A percentile compares a stretch with the other conserved stretches of the same genome.
Evolutionary conservation across 805 yeast genomes (phyloP).

Genomic region (Jamesozyma spencerorum): DNA sequence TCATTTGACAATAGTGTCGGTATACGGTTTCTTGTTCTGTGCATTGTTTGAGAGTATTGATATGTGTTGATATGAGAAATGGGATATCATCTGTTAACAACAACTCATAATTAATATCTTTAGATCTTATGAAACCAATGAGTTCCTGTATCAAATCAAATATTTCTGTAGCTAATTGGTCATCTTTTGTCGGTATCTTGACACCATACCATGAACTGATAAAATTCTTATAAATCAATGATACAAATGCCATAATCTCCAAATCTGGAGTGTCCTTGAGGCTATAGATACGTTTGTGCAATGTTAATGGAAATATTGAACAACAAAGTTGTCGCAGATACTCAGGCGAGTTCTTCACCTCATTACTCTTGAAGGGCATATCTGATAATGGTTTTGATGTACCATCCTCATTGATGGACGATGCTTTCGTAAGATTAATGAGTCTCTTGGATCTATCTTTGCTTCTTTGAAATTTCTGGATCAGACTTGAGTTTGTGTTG

Average conservation of each 20-base stretch:
- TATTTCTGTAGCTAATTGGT: constrained; percentile 13
- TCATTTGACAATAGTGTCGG: constrained; percentile 9
- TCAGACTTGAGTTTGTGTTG: constrained; percentile 24
- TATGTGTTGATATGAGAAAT: constrained; percentile 17
- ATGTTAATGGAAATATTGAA: constrained; percentile 17
- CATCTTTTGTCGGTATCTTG: constrained; percentile 23
- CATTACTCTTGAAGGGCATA: constrained; percentile 13
- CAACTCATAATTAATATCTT: constrained; percentile 9
- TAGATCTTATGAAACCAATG: constrained; percentile 3
- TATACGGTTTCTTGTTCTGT: background rate
- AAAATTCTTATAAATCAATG: constrained; percentile 22
- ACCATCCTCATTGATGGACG: background rate
- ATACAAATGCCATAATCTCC: constrained; percentile 19
- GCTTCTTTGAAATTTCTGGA: constrained; percentile 22
- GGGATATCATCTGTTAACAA: constrained; percentile 23
- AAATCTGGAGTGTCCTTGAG: constrained; percentile 10
- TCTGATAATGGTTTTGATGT: constrained; percentile 4
- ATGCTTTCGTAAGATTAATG: background rate
- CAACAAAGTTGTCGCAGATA: constrained; percentile 22
- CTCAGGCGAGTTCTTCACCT: constrained; percentile 15
- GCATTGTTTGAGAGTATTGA: constrained; percentile 6
- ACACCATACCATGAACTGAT: constrained; percentile 26
- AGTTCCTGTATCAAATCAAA: constrained; percentile 12
- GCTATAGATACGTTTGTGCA: constrained; percentile 10
- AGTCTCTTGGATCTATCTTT: constrained; percentile 1